Percentiles rank a stretch among this genome's conserved stretches.
Conservation (phyloP, 805 yeast species). For the Hagleromyces aurorensis region DNA sequence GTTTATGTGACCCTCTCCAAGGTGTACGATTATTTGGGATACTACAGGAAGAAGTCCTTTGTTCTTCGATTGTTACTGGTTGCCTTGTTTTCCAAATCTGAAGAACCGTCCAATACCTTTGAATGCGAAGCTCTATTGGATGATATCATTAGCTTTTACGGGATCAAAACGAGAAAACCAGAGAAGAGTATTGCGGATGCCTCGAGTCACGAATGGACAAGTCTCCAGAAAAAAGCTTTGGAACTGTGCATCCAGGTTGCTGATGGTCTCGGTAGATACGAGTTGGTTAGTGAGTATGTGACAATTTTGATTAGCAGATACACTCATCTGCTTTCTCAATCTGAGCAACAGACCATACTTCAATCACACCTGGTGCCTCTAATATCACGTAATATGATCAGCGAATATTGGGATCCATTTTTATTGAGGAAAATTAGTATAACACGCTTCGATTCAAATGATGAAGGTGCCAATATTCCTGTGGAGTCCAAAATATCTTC, state of each 20-base stretch:
- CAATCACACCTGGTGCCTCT: slow-evolving; percentile 24
- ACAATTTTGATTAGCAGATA: slow-evolving; percentile 49
- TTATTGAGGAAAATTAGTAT: slow-evolving; percentile 46
- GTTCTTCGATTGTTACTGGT: slow-evolving; percentile 58
- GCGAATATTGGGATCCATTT: slow-evolving; percentile 67
- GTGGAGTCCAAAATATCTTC: slow-evolving; percentile 13
- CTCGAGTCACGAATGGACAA: slow-evolving; percentile 41
- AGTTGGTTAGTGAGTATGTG: slow-evolving; percentile 40
- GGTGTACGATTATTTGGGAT: slow-evolving; percentile 52
- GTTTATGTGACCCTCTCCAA: slow-evolving; percentile 61
- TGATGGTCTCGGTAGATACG: slow-evolving; percentile 41
- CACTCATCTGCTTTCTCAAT: slow-evolving; percentile 42
- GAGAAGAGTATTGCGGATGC: slow-evolving; percentile 27
- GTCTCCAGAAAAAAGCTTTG: slow-evolving; percentile 48
- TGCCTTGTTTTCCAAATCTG: slow-evolving; percentile 38
- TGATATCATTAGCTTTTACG: slow-evolving; percentile 45
- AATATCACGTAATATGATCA: slow-evolving; percentile 17
- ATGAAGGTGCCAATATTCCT: slow-evolving; percentile 12
- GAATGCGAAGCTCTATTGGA: slow-evolving; percentile 40
- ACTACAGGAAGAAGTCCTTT: slow-evolving; percentile 61
- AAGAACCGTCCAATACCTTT: slow-evolving; percentile 16
- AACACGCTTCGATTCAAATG: slow-evolving; percentile 22
- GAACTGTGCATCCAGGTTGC: slow-evolving; percentile 46
- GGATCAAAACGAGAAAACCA: slow-evolving; percentile 36
- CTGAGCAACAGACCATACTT: slow-evolving; percentile 46